Percentiles rank a stretch among this genome's conserved stretches.
phyloP scores from a whole-genome alignment of 495 filamentous ascomycete species.

The Tetracladium marchalianum region DNA sequence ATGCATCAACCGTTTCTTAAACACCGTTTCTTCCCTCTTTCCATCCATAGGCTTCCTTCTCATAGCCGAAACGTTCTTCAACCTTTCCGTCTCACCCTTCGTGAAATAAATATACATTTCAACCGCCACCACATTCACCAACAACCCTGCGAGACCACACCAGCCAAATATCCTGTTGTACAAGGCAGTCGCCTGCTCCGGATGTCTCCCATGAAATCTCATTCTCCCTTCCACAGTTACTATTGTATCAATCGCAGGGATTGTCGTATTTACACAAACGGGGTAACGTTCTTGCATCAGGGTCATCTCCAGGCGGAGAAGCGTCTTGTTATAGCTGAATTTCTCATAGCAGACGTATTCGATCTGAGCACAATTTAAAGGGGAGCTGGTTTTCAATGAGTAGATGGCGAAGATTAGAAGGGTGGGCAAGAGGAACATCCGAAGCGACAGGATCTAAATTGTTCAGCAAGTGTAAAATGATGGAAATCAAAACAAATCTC shows the following conservation, averaged over 20 bases:
- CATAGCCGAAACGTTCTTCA: conserved; percentile 1
- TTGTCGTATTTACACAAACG: background rate
- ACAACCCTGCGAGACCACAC: background rate
- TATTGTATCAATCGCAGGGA: background rate
- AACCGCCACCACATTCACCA: background rate
- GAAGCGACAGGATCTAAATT: conserved; percentile 1
- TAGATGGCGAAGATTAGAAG: background rate
- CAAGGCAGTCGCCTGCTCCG: conserved; percentile 1
- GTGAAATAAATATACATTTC: conserved; percentile 1
- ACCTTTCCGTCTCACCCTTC: conserved; percentile 4
- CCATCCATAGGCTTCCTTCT: too few species aligned
- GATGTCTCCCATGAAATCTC: background rate
- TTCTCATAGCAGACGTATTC: too few species aligned
- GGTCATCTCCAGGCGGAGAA: too few species aligned
- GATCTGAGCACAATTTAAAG: too few species aligned
- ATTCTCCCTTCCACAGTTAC: background rate
- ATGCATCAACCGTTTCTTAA: too few species aligned
- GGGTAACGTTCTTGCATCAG: background rate
- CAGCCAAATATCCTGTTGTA: conserved; percentile 1
- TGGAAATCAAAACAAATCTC: background rate
- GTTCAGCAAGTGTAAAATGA: background rate
- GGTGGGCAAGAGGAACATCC: background rate
- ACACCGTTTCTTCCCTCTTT: too few species aligned
- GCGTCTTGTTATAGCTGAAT: too few species aligned
- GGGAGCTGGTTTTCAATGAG: background rate